phyloP scores from a whole-genome alignment of 2,329 filamentous ascomycete species.

The Sclerotinia minor region DNA sequence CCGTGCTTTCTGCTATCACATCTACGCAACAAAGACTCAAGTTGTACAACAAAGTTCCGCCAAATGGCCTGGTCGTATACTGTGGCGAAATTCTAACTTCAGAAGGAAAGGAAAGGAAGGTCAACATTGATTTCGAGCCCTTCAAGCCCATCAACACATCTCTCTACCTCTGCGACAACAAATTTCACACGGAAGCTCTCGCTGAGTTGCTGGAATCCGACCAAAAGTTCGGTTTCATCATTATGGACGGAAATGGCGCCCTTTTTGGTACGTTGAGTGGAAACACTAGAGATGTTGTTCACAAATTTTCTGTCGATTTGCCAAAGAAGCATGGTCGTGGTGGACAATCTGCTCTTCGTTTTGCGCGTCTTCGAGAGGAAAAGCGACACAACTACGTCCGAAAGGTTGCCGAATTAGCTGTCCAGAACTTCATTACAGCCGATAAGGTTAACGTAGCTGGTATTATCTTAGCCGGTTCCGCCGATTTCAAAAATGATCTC shows the following conservation, averaged over 20 bases:
- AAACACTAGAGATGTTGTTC: slow-evolving; percentile 93
- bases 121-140: slow-evolving; percentile 99
- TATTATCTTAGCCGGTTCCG: slow-evolving; percentile 91
- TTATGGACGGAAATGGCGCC: slow-evolving; percentile 99
- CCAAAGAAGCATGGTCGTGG: slow-evolving; percentile 99
- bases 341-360: slow-evolving; percentile 99
- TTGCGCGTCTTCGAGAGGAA: slow-evolving; percentile 97
- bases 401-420: slow-evolving; percentile 95
- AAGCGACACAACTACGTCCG: slow-evolving; percentile 99
- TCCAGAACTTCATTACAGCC: slow-evolving; percentile 97
- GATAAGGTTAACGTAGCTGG: slow-evolving; percentile 99
- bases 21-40: slow-evolving; percentile 99
- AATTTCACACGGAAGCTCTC: slow-evolving; percentile 97
- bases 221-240: slow-evolving; percentile 98
- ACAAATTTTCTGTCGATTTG: slow-evolving; percentile 98
- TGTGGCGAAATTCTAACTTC: slow-evolving; percentile 99
- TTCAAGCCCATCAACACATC: slow-evolving; percentile 99
- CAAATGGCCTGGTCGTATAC: slow-evolving; percentile 97
- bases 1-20: slow-evolving; percentile 95
- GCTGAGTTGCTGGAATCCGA: slow-evolving; percentile 97
- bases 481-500: slow-evolving; percentile 99
- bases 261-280: slow-evolving; percentile 96
- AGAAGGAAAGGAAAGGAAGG: slow-evolving; percentile 98
- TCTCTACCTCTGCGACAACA: slow-evolving; percentile 99
- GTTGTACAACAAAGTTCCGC: slow-evolving; percentile 97